Percentiles rank a stretch among this genome's conserved stretches.
Evolutionary conservation across 139 green algal genomes (phyloP).

Genomic region (Picochlorum sp.): DNA sequence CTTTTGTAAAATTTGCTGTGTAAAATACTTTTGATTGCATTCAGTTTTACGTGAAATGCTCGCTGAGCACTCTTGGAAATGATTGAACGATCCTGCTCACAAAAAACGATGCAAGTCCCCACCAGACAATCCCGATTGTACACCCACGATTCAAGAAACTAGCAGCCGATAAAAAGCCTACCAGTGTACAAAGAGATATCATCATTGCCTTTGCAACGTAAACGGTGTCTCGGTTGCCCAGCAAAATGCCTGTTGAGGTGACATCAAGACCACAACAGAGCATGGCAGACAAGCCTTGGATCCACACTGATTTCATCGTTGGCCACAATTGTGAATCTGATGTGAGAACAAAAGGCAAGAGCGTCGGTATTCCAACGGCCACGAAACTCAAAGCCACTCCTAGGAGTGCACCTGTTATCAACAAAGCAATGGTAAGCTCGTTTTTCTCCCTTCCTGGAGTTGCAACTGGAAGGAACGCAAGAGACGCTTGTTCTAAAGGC

Average conservation of each 20-base stretch:
- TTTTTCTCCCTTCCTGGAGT: neutral
- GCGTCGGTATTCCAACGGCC: slow-evolving; percentile 20
- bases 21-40: too few species aligned
- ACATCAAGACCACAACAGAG: slow-evolving; percentile 54
- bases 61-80: slow-evolving; percentile 14
- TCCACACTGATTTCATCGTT: slow-evolving; percentile 33
- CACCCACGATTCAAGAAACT: slow-evolving; percentile 15
- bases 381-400: slow-evolving; percentile 22
- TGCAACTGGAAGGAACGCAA: slow-evolving; percentile 44
- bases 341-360: slow-evolving; percentile 37
- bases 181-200: slow-evolving; percentile 37
- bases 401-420: slow-evolving; percentile 18
- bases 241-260: slow-evolving; percentile 36
- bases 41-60: neutral
- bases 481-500: slow-evolving; percentile 53
- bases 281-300: slow-evolving; percentile 36
- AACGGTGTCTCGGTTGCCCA: slow-evolving; percentile 31
- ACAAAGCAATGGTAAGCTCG: slow-evolving; percentile 24
- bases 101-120: slow-evolving; percentile 54
- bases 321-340: slow-evolving; percentile 42
- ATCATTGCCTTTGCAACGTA: slow-evolving; percentile 42
- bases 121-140: slow-evolving; percentile 48
- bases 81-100: slow-evolving; percentile 37
- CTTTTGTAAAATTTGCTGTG: too few species aligned
- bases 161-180: slow-evolving; percentile 31